Conservation (phyloP, 768 basidiomycete species). For the Suillus alpinus region DNA sequence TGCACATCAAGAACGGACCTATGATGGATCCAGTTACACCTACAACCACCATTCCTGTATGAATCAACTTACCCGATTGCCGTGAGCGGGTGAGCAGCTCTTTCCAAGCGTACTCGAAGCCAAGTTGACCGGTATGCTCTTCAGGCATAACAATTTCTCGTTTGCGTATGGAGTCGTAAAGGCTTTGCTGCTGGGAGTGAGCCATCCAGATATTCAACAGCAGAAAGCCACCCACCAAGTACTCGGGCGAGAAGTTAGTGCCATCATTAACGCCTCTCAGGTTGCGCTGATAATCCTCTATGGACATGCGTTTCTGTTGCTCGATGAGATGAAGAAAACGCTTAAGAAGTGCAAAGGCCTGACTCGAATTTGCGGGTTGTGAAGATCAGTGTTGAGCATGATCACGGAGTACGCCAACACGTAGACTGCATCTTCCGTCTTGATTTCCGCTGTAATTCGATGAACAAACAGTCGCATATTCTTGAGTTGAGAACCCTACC, state of each 20-base stretch:
- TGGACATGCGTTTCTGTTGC: constrained; percentile 87
- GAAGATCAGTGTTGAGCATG: constrained; percentile 96
- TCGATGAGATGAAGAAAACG: constrained; percentile 6
- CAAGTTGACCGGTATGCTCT: constrained; percentile 93
- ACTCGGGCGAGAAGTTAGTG: constrained; percentile 79
- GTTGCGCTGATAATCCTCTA: constrained; percentile 92
- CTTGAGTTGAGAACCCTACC: constrained; percentile 41
- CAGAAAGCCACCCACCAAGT: constrained; percentile 53
- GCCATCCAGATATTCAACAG: neutral
- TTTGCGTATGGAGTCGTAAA: constrained; percentile 93
- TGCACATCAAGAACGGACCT: constrained; percentile 60
- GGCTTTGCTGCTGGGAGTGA: constrained; percentile 57
- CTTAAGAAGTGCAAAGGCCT: constrained; percentile 25
- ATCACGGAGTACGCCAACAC: constrained; percentile 95
- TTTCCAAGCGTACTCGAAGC: constrained; percentile 99
- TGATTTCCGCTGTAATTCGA: constrained; percentile 68
- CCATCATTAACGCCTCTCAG: constrained; percentile 90
- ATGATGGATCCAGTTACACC: constrained; percentile 31
- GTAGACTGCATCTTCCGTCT: constrained; percentile 89
- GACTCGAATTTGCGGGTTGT: constrained; percentile 90
- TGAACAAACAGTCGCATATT: neutral
- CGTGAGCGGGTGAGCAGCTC: constrained; percentile 82
- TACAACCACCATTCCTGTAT: constrained; percentile 35
- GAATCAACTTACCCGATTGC: constrained; percentile 58
- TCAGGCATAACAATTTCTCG: constrained; percentile 96